Base-by-base conservation (phyloP, 495 filamentous ascomycete species). In the Penicillium parvum region DNA sequence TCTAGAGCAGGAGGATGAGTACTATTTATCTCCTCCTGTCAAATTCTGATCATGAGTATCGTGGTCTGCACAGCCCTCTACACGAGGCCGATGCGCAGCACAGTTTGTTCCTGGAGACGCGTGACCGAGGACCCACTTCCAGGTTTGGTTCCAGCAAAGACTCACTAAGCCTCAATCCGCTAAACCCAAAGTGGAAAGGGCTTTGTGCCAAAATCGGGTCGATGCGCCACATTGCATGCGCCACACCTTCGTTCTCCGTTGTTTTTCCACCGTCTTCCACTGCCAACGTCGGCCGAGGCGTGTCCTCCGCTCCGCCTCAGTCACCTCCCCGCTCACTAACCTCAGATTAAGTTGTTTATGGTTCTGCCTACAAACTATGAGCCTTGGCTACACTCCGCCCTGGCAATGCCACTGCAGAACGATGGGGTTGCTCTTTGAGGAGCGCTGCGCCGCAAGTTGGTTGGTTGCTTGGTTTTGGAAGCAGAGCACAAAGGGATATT, bases 101-200 rank as follows among this genome's bases (percentile, higher is more conserved):
- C 23, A 27, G 7, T 34, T 40, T 28, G 45, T 48, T 42, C 38
- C 45, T 48, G 38, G 32, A 8, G n/a, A n/a, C n/a, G n/a, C n/a
- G n/a, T n/a, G n/a, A n/a, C n/a, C n/a, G n/a, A n/a, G n/a, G 45
- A 45, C 32, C 48, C 48, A 50, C 48, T 38, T 15, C 23, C 26
- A 19, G 12, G 27, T 9, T 11, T 20, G 21, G 12, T 16, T n/a
- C n/a, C n/a, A n/a, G n/a, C n/a, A n/a, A n/a, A n/a, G n/a, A n/a
- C n/a, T n/a, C n/a, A n/a, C n/a, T n/a, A n/a, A n/a, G n/a, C 7
- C 21, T 1, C 7, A 7, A 32, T 11, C 28, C 28, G 5, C 28
- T 12, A 32, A 12, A 12, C 28, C 19, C 19, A 21, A 18, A 37
- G 40, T n/a, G n/a, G n/a, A n/a, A n/a, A n/a, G n/a, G n/a, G n/a